These are phyloP conservation scores for Chenopodium quinoa DNA, from an alignment of 148 eudicot species.

Conservation along the genomic window DNA sequence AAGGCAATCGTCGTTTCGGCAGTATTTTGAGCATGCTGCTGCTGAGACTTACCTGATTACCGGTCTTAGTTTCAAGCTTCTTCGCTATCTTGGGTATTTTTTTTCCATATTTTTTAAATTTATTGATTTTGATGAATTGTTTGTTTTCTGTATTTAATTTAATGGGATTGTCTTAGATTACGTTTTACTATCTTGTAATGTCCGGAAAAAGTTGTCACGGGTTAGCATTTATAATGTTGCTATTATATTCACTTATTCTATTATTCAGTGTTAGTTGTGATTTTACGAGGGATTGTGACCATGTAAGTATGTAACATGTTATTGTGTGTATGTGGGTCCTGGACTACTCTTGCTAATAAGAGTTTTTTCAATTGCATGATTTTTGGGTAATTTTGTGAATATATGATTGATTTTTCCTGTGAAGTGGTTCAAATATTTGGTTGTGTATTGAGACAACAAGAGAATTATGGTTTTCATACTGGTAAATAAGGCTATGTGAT, in stretches of 20 bases:
- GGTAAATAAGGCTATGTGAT: neutral
- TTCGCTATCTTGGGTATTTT: conserved; percentile 72
- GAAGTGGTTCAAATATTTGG: neutral
- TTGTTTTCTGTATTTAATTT: neutral
- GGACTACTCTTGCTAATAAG: no score
- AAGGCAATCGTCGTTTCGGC: conserved; percentile 47
- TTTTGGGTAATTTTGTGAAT: neutral
- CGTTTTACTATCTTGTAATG: no score
- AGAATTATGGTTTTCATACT: neutral
- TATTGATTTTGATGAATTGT: neutral
- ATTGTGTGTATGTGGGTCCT: no score
- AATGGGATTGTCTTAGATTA: neutral
- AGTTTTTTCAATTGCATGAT: no score
- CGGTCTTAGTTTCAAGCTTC: conserved; percentile 67
- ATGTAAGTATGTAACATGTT: no score
- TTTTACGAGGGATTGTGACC: neutral
- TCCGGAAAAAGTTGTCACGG: no score
- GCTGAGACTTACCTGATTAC: conserved; percentile 83
- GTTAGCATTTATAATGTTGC: no score
- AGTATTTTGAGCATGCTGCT: conserved; percentile 78
- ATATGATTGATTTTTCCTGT: neutral
- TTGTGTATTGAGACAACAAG: neutral
- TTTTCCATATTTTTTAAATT: neutral
- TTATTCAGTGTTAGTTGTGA: no score
- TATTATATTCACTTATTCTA: no score